Conservation (phyloP, 2,329 filamentous ascomycete species). For the Ceratocystis ficicola region DNA sequence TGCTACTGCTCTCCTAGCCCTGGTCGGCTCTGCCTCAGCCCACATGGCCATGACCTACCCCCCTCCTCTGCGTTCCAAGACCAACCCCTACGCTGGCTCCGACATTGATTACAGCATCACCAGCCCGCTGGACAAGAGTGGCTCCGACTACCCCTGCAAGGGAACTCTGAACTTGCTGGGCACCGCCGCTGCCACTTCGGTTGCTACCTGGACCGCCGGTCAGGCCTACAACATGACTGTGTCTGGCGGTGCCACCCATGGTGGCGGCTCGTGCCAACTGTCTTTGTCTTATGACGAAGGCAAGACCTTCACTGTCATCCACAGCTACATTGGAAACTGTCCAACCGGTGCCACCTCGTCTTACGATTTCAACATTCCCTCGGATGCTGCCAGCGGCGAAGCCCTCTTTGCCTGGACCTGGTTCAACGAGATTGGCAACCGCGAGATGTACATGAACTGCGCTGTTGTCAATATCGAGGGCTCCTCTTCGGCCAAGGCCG, state of each 20-base stretch:
- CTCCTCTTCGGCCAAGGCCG: constrained; percentile 25
- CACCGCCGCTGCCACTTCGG: constrained; percentile 38
- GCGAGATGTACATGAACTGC: constrained; percentile 84
- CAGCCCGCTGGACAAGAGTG: constrained; percentile 47
- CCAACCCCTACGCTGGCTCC: constrained; percentile 37
- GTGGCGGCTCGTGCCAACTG: constrained; percentile 65
- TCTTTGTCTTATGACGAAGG: constrained; percentile 63
- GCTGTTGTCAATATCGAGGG: constrained; percentile 52
- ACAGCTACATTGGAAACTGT: constrained; percentile 45
- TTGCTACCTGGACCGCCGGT: constrained; percentile 52
- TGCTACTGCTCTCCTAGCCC: constrained; percentile 33
- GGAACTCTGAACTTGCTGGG: constrained; percentile 42
- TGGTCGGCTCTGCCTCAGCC: constrained; percentile 36
- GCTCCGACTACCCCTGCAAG: constrained; percentile 66
- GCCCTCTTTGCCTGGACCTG: constrained; percentile 65
- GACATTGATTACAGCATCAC: constrained; percentile 61
- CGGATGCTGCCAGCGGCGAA: constrained; percentile 46
- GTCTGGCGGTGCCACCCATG: constrained; percentile 49
- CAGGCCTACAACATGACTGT: constrained; percentile 51
- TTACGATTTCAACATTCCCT: constrained; percentile 56
- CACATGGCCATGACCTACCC: constrained; percentile 47
- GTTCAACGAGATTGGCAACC: constrained; percentile 65
- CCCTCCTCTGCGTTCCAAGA: constrained; percentile 41
- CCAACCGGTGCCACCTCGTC: constrained; percentile 34
- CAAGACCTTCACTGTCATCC: constrained; percentile 54